Base-by-base conservation (phyloP, 768 basidiomycete species). In the Crucibulum laeve region DNA sequence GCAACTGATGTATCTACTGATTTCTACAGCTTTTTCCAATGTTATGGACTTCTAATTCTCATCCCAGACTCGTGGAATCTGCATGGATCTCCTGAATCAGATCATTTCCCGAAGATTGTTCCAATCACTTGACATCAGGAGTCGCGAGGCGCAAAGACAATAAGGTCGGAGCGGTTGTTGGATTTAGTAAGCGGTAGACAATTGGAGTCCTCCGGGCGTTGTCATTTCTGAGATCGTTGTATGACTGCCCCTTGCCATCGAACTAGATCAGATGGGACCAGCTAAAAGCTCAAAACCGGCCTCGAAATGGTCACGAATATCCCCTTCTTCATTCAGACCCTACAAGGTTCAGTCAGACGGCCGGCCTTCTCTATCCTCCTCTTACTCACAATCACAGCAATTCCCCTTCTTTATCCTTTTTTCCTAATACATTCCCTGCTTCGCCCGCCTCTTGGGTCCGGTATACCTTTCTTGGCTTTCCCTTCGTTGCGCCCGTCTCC, bases 121-220 rank as follows among this genome's bases (percentile, higher is more conserved):
- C 2, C 36, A 38, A 38, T 38, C 36, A 38, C 14, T 38, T 38
- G 36, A 38, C 36, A 40, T 25, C 38, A 40, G 4, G 14, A 22
- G 15, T 13, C 35, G 19, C 35, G 50, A 50, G 59, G 52, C 26
- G 48, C 39, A 56, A 68, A 69, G 64, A 73, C 71, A 73, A 71
- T 70, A 71, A 69, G 60, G 58, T 52, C 26, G 48, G 43, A 42
- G 42, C 51, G 47, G 46, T 53, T 48, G 50, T 59, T 50, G 50
- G 37, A 48, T 53, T 48, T 45, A 52, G 65, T 44, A 63, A 59
- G 47, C 39, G 48, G 53, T 56, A 65, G n/a, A 70, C 69, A 71
- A 73, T 71, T 68, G 53, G 57, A 51, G 44, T 24, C 36, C 21
- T 7, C 26, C 37, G 47, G 41, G 23, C 48, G 47, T 51, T 44